Conservation (phyloP, 768 basidiomycete genomes). For the Amanita jacksonii region DNA sequence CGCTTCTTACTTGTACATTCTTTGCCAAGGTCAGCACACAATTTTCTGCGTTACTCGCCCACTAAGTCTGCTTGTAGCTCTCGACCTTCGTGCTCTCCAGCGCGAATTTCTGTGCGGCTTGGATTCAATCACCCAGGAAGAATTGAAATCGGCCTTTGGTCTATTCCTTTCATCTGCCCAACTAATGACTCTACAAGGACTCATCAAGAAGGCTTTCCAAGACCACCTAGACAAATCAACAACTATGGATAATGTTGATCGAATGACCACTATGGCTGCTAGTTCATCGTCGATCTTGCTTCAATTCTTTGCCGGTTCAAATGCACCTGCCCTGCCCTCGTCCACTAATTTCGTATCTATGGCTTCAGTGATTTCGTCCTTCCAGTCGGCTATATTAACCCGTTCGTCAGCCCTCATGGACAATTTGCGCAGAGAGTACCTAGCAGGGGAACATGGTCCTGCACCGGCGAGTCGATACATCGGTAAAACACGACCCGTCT, state of each 20-base stretch:
- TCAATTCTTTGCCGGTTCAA: conserved; percentile 32
- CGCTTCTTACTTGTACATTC: conserved; percentile 61
- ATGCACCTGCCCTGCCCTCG: conserved; percentile 20
- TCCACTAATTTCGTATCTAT: conserved; percentile 17
- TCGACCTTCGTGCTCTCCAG: conserved; percentile 73
- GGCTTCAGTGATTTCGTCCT: conserved; percentile 32
- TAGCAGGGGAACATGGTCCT: conserved; percentile 45
- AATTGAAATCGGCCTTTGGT: conserved; percentile 37
- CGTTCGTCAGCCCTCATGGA: conserved; percentile 37
- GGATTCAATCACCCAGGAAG: conserved; percentile 36
- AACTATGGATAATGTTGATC: conserved; percentile 57
- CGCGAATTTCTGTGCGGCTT: conserved; percentile 44
- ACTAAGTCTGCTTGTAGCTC: conserved; percentile 27
- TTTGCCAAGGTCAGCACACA: conserved; percentile 47
- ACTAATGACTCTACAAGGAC: conserved; percentile 21
- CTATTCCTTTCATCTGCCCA: conserved; percentile 22
- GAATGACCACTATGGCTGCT: conserved; percentile 56
- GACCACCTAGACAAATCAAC: conserved; percentile 56
- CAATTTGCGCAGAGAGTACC: conserved; percentile 41
- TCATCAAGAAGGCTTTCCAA: conserved; percentile 32
- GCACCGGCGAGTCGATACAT: conserved; percentile 59
- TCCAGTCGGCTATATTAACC: conserved; percentile 42
- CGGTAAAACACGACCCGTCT: conserved; percentile 52
- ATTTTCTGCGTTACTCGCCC: neutral
- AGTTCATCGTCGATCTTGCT: conserved; percentile 43